A percentile compares a stretch with the other conserved stretches of the same genome.
phyloP scores from a whole-genome alignment of 1,284 basidiomycete genomes.

The Athelia psychrophila region DNA sequence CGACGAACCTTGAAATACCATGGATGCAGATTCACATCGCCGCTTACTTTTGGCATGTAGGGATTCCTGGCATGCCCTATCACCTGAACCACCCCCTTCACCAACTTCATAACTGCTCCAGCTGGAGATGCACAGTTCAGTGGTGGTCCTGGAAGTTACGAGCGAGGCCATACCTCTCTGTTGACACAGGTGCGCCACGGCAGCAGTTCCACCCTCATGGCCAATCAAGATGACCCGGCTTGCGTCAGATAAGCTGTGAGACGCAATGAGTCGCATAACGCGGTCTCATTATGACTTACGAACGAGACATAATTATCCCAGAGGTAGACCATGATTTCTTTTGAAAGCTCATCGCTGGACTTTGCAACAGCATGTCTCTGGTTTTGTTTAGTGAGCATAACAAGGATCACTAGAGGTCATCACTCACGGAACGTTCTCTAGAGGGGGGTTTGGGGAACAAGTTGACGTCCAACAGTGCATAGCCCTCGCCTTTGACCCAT shows the following conservation, averaged over 20 bases:
- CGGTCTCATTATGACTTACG: conserved; percentile 18
- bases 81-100: conserved; percentile 75
- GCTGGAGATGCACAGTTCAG: conserved; percentile 23
- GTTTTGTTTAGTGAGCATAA: conserved; percentile 6
- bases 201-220: conserved; percentile 79
- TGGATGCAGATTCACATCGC: conserved; percentile 38
- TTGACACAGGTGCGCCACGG: conserved; percentile 73
- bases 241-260: conserved; percentile 63
- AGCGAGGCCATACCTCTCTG: conserved; percentile 52
- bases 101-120: conserved; percentile 53
- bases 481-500: conserved; percentile 69
- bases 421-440: conserved; percentile 31
- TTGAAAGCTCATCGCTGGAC: conserved; percentile 40
- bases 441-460: conserved; percentile 66
- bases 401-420: conserved; percentile 7
- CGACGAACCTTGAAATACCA: conserved; percentile 64
- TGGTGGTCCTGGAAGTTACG: conserved; percentile 1
- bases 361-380: conserved; percentile 29
- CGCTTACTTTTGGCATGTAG: conserved; percentile 41
- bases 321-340: conserved; percentile 73
- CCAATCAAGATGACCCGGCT: conserved; percentile 80
- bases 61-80: conserved; percentile 66
- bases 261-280: conserved; percentile 1
- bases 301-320: conserved; percentile 97
- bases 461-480: conserved; percentile 86